Percentiles rank a stretch among this genome's conserved stretches.
These are phyloP conservation scores for Lantana camara DNA, from an alignment of 257 asterid genomes.

Conservation along the genomic window DNA sequence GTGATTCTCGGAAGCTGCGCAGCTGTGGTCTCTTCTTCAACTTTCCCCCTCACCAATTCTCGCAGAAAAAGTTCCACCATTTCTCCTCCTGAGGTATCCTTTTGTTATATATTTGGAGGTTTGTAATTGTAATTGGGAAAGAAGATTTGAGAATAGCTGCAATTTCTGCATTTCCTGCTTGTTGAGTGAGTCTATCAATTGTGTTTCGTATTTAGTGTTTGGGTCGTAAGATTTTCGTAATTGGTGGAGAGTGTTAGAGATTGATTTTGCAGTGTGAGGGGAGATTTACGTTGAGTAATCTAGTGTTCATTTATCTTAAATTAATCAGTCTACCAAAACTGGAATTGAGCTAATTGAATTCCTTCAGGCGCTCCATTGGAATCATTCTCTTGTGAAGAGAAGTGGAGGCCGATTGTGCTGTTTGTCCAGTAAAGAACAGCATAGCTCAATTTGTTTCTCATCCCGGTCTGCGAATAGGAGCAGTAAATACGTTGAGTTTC, in stretches of 20 bases:
- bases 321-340: background rate
- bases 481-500: slow-evolving; percentile 23
- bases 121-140: no score
- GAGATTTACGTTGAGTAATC: slow-evolving; percentile 1
- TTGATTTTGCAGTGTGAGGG: background rate
- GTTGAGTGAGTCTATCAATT: background rate
- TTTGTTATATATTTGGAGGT: no score
- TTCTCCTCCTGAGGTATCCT: slow-evolving; percentile 40
- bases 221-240: background rate
- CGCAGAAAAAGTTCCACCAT: slow-evolving; percentile 29
- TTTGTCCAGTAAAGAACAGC: slow-evolving; percentile 35
- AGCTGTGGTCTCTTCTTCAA: slow-evolving; percentile 31
- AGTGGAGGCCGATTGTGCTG: slow-evolving; percentile 31
- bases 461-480: slow-evolving; percentile 29
- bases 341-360: slow-evolving; percentile 6
- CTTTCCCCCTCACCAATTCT: slow-evolving; percentile 28
- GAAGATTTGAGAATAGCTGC: background rate
- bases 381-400: slow-evolving; percentile 30
- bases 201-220: background rate
- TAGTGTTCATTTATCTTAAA: background rate
- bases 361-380: slow-evolving; percentile 51
- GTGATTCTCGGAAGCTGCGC: slow-evolving; percentile 45
- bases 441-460: slow-evolving; percentile 21
- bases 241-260: background rate
- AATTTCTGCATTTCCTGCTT: background rate